Conservation (phyloP, 2,329 filamentous ascomycete genomes). For the Salinomyces thailandicus region DNA sequence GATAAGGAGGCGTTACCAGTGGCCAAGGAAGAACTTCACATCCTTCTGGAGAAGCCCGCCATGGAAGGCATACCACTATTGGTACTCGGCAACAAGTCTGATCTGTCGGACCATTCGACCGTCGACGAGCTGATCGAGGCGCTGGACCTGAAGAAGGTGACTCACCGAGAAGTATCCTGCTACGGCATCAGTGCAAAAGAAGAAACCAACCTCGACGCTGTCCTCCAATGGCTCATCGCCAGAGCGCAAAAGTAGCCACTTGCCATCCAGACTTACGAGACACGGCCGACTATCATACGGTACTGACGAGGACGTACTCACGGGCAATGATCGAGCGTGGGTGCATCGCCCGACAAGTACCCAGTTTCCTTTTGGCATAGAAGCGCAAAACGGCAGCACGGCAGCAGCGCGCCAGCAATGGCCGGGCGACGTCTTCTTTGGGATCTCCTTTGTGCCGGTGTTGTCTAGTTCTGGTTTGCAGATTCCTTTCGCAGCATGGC, state of each 20-base stretch:
- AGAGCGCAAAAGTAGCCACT: conserved; percentile 57
- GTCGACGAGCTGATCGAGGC: conserved; percentile 94
- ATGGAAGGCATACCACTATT: conserved; percentile 84
- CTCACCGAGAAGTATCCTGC: conserved; percentile 88
- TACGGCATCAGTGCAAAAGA: conserved; percentile 98
- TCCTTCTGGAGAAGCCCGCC: conserved; percentile 72
- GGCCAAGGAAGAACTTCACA: conserved; percentile 85
- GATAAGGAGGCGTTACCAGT: conserved; percentile 70
- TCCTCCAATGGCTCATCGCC: conserved; percentile 92
- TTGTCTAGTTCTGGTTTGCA: background rate
- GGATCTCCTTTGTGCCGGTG: conserved; percentile 2
- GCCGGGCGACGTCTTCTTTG: conserved; percentile 10
- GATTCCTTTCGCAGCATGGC: background rate
- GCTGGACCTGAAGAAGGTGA: conserved; percentile 79
- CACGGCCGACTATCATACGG: conserved; percentile 7
- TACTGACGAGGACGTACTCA: conserved; percentile 1
- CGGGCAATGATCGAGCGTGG: conserved; percentile 4
- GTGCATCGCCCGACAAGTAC: conserved; percentile 3
- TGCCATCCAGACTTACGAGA: conserved; percentile 1
- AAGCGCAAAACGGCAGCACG: conserved; percentile 15
- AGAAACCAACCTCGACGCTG: conserved; percentile 95
- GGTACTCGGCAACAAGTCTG: conserved; percentile 94
- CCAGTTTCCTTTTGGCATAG: conserved; percentile 4
- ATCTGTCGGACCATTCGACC: conserved; percentile 78
- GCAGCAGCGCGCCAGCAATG: conserved; percentile 29